Evolutionary conservation across 257 asterid genomes (phyloP).

Genomic region (Capsicum baccatum): DNA sequence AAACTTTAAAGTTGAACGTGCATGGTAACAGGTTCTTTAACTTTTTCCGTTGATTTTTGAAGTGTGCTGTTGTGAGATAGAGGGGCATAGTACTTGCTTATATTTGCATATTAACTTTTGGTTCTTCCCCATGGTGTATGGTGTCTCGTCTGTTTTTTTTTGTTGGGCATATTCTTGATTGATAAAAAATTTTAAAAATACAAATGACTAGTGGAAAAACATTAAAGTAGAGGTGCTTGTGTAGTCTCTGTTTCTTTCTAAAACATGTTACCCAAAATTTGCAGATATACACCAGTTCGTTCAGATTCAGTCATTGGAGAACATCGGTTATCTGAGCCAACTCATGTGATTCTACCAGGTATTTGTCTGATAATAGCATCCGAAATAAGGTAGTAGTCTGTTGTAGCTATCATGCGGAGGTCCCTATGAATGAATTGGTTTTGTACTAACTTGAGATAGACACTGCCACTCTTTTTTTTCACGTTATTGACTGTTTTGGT

Average conservation of each 20-base stretch:
- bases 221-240: background rate
- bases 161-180: background rate
- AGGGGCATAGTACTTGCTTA: slow-evolving; percentile 15
- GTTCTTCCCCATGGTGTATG: no score
- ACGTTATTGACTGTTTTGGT: background rate
- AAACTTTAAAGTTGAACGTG: background rate
- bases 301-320: slow-evolving; percentile 86
- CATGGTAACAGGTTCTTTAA: slow-evolving; percentile 53
- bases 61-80: slow-evolving; percentile 29
- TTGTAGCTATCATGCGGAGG: background rate
- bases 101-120: no score
- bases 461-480: background rate
- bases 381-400: slow-evolving; percentile 12
- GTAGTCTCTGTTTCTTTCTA: slow-evolving; percentile 21
- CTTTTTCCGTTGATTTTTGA: slow-evolving; percentile 27
- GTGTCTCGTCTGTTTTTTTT: background rate
- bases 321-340: slow-evolving; percentile 74
- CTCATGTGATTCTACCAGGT: slow-evolving; percentile 88
- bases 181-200: background rate
- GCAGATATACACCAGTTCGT: slow-evolving; percentile 92
- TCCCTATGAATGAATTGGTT: background rate
- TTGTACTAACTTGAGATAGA: slow-evolving; percentile 15
- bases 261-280: slow-evolving; percentile 38
- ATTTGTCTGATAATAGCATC: slow-evolving; percentile 36
- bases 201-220: background rate